These are phyloP conservation scores for Paramecium sexaurelia DNA, from an alignment of 73 alveolate genomes.

Conservation along the genomic window DNA sequence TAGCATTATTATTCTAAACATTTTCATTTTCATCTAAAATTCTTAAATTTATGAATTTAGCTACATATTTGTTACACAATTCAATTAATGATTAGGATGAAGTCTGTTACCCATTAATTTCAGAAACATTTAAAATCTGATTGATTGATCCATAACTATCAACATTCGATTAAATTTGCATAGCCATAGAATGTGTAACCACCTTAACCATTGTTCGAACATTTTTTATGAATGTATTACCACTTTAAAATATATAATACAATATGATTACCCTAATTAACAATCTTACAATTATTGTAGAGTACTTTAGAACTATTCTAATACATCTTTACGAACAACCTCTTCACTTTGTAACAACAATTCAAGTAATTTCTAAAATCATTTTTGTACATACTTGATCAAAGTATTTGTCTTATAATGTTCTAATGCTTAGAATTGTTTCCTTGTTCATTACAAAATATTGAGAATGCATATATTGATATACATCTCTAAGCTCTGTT, in stretches of 20 bases:
- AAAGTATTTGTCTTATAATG: not conserved
- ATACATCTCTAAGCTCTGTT: not conserved
- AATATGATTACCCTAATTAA: not conserved
- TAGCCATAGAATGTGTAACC: not conserved
- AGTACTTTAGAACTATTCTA: not conserved
- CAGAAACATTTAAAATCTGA: not conserved
- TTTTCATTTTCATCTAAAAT: not conserved
- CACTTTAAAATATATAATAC: not conserved
- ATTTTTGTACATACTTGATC: not conserved
- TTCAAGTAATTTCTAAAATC: constrained; percentile 14
- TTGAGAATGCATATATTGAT: not conserved
- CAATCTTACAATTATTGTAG: not conserved
- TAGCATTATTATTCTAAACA: not conserved
- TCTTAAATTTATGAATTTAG: not conserved
- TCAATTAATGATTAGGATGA: not conserved
- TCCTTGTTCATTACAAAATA: not conserved
- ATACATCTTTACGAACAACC: not conserved
- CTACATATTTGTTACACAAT: not conserved
- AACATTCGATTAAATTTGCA: not conserved
- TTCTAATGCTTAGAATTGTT: not conserved
- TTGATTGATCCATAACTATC: constrained; percentile 17
- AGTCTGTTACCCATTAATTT: not conserved
- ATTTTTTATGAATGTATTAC: not conserved
- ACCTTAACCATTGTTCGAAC: not conserved
- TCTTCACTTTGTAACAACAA: not conserved